Base-by-base conservation (phyloP, 164 flowering plant species). In the Buxus sempervirens region DNA sequence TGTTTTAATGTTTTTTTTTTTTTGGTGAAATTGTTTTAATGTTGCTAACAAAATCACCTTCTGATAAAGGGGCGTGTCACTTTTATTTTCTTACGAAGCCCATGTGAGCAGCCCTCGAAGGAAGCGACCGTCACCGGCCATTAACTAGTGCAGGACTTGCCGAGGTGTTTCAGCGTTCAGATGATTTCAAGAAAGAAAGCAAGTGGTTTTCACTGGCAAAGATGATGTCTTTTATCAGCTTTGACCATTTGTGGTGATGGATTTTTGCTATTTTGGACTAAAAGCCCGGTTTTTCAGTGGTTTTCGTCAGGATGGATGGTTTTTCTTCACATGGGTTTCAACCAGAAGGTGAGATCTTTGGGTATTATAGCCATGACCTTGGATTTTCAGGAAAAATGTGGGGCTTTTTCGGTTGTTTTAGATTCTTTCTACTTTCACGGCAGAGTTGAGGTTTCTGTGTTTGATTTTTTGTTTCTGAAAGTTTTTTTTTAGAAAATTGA, bases 51-150 rank as follows among this genome's bases (percentile, higher is more conserved):
- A 41, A 41, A 45, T 45, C 18, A 4, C 49, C 49, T 59, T 62
- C 21, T 56, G 26, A 55, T 26, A 70, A 45, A 21, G 62, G n/a
- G 79, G 71, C 71, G 65, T 63, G 27, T 64, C 66, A 25, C 70
- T 74, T 78, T 18, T 54, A 72, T 63, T 54, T 18, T 21, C 55
- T 75, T 75, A 60, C 60, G 58, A 67, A 68, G 66, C 77, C 83
- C 83, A 80, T 82, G 83, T 82, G 85, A 82, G 68, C 67, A 28
- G 70, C 74, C 72, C 80, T 82, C 74, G 85, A 73, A 59, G 62
- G 62, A 61, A 58, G 86, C 56, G 79, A 74, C 66, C 72, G n/a
- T 54, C 67, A 57, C 27, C 73, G 76, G 61, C 77, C 77, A 73
- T 73, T 70, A 68, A 57, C 26, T 66, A 73, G 28, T 57, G 21